Evolutionary conservation across 345 rosid species (phyloP).

Genomic region (Salix suchowensis): DNA sequence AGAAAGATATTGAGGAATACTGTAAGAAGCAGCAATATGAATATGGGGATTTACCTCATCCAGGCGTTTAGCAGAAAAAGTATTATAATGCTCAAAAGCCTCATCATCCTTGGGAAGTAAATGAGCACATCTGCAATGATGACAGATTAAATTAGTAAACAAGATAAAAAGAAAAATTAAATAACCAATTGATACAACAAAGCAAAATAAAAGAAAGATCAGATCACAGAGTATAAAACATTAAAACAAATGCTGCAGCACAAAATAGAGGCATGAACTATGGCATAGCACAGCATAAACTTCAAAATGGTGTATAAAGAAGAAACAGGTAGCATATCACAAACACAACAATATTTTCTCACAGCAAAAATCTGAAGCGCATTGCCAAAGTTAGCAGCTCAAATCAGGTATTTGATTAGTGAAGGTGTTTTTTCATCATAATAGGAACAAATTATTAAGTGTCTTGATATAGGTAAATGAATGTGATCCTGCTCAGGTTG

Average conservation of each 20-base stretch:
- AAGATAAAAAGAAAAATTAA: not conserved
- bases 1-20: not conserved
- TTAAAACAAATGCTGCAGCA: not conserved
- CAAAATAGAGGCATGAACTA: not conserved
- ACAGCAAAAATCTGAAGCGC: not conserved
- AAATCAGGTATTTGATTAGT: not conserved
- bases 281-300: not conserved
- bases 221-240: not conserved
- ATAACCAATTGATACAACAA: not conserved
- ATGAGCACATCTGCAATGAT: slow-evolving; percentile 70
- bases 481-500: not conserved
- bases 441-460: not conserved
- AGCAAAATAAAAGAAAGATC: not conserved
- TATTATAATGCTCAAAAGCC: slow-evolving; percentile 72
- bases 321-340: not conserved
- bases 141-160: not conserved
- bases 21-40: not conserved
- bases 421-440: not conserved
- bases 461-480: not conserved
- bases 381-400: not conserved
- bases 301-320: not conserved
- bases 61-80: slow-evolving; percentile 64
- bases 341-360: not conserved
- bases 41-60: slow-evolving; percentile 61
- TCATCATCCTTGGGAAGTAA: slow-evolving; percentile 91